A percentile compares a stretch with the other conserved stretches of the same genome.
Conservation (phyloP, 169 alveolate species). For the Cryptosporidium tyzzeri region DNA sequence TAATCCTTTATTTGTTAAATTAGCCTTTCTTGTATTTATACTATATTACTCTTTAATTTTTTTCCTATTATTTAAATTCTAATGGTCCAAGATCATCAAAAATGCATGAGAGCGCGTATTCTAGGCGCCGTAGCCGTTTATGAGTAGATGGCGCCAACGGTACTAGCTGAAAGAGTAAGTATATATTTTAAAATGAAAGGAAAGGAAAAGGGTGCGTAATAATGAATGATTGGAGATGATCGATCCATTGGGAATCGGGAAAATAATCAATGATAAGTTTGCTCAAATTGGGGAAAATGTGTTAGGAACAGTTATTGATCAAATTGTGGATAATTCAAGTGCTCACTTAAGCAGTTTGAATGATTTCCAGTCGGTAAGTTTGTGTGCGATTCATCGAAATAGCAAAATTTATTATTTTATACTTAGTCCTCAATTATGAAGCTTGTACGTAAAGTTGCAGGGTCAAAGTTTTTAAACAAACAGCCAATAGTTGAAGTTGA, state of each 20-base stretch:
- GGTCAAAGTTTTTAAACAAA: conserved; percentile 58
- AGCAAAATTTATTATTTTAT: background rate
- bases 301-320: conserved; percentile 63
- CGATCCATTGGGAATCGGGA: conserved; percentile 69
- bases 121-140: background rate
- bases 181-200: background rate
- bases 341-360: conserved; percentile 68
- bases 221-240: conserved; percentile 21
- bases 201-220: background rate
- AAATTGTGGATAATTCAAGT: conserved; percentile 66
- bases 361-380: conserved; percentile 76
- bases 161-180: conserved; percentile 29
- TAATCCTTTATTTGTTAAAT: background rate
- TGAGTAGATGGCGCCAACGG: conserved; percentile 42
- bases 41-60: background rate
- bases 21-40: background rate
- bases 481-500: conserved; percentile 69
- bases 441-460: conserved; percentile 64
- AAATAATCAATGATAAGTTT: conserved; percentile 61
- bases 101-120: background rate
- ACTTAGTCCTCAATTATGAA: conserved; percentile 63
- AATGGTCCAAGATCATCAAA: conserved; percentile 22
- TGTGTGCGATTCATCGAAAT: background rate
- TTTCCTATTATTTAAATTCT: conserved; percentile 9
- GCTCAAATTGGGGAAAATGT: conserved; percentile 76